Percentiles rank a stretch among this genome's conserved stretches.
These are phyloP conservation scores for Nicotiana noctiflora DNA, from an alignment of 257 asterid genomes.

Conservation along the genomic window DNA sequence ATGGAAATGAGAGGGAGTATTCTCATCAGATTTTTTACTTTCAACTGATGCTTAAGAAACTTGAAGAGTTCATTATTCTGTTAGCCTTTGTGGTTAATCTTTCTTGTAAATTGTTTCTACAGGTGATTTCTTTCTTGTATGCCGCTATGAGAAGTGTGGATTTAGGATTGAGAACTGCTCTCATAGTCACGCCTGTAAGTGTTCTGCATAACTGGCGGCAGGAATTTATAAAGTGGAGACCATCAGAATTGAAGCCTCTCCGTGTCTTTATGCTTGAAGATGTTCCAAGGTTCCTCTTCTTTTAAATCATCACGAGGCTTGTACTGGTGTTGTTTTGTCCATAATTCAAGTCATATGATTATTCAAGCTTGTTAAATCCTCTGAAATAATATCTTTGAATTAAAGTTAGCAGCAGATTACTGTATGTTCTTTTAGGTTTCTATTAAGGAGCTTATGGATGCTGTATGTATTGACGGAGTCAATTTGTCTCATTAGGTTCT, in stretches of 20 bases:
- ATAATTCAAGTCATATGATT: not conserved
- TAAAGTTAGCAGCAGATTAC: not conserved
- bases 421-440: not conserved
- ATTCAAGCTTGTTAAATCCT: not conserved
- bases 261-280: constrained; percentile 91
- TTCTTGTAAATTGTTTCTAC: constrained; percentile 17
- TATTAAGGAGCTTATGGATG: not conserved
- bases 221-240: constrained; percentile 89
- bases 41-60: not conserved
- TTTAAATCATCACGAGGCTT: not conserved
- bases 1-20: not conserved
- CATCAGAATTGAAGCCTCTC: constrained; percentile 85
- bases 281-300: constrained; percentile 63
- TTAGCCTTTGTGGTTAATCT: constrained; percentile 1
- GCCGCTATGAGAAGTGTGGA: constrained; percentile 86
- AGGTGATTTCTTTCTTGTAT: constrained; percentile 89
- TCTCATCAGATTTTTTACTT: not conserved
- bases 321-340: not conserved
- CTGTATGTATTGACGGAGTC: not conserved
- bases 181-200: constrained; percentile 91
- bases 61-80: not conserved
- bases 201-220: constrained; percentile 92
- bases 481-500: not conserved
- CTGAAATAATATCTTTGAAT: not conserved
- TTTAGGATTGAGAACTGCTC: constrained; percentile 81